Base-by-base conservation (phyloP, 495 filamentous ascomycete genomes). In the Clohesyomyces aquaticus region DNA sequence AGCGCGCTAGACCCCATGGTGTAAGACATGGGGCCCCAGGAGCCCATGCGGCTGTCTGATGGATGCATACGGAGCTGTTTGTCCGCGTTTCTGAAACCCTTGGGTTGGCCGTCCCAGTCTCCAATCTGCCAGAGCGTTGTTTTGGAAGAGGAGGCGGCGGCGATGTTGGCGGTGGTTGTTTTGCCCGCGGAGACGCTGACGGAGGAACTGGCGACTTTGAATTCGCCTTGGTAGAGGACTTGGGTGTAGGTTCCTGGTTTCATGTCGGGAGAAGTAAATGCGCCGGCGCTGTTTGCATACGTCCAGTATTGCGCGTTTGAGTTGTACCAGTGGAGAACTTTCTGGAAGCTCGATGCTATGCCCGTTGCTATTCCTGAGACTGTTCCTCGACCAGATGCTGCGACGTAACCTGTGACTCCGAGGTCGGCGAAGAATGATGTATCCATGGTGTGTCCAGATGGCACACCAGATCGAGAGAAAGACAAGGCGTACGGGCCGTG, bases 21-120 rank as follows among this genome's bases (percentile, higher is more conserved):
- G 71, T 85, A 87, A 1, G 85, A 87, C 4, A 77, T 55, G 0
- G 85, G 80, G 1, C 75, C 75, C 86, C 85, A 89, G 61, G 74
- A 70, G 19, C 74, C 71, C 85, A 88, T 88, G 56, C 86, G 80
- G 28, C 65, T 74, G 72, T 88, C 86, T 0, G 81, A 82, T 3
- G 86, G 86, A 59, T 89, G 86, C 86, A 89, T 89, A 48, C 80
- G 75, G 46, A 84, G 78, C 65, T 87, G 82, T 62, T 86, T 86
- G 43, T 78, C 84, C 19, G 85, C 85, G 68, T 89, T 88, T 49
- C 77, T 77, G 79, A 89, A 88, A 9, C 84, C 83, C 6, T 78
- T 86, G 12, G 86, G 86, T 66, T 81, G 78, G 51, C 84, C 85
- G 63, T 89, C 85, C 71, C 82, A 85, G 28, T 83, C 79, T 32